Conservation (phyloP, 1,284 basidiomycete species). For the Boletus sp. region DNA sequence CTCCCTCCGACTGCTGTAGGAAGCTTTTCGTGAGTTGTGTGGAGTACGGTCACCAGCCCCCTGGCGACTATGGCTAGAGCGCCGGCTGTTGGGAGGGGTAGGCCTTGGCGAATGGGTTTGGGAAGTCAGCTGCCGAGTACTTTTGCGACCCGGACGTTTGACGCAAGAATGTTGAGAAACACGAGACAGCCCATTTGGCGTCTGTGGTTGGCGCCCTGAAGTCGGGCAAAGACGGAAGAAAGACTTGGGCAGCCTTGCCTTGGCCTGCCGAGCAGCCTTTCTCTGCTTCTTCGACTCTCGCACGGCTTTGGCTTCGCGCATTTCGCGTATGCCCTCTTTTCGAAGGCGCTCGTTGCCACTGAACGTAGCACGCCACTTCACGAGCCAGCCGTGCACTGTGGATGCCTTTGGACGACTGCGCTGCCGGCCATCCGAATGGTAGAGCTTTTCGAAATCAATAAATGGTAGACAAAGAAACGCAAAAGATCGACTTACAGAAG, state of each 20-base stretch:
- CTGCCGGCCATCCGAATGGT: constrained; percentile 46
- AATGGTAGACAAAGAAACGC: constrained; percentile 1
- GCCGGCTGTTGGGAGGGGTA: constrained; percentile 18
- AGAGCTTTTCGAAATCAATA: constrained; percentile 32
- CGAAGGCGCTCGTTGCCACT: constrained; percentile 61
- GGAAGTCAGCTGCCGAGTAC: constrained; percentile 13
- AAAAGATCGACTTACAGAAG: constrained; percentile 28
- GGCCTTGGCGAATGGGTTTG: constrained; percentile 18
- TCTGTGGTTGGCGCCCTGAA: constrained; percentile 11
- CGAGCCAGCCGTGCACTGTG: constrained; percentile 70
- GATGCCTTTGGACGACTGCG: constrained; percentile 54
- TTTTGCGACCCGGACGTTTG: constrained; percentile 10
- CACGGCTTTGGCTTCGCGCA: constrained; percentile 46
- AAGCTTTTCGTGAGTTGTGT: constrained; percentile 21
- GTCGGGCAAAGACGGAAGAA: constrained; percentile 19
- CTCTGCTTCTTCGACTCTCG: constrained; percentile 25
- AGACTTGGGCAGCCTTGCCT: constrained; percentile 10
- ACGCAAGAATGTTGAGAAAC: constrained; percentile 12
- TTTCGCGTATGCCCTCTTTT: constrained; percentile 45
- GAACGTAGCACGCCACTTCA: constrained; percentile 73
- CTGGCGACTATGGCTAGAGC: constrained; percentile 17
- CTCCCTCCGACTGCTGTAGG: constrained; percentile 13
- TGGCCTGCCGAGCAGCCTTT: constrained; percentile 24
- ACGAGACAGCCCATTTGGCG: constrained; percentile 5
- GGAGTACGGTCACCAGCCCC: constrained; percentile 2